Conservation (phyloP, 768 basidiomycete genomes). For the Tylopilus plumbeoviolaceoides region DNA sequence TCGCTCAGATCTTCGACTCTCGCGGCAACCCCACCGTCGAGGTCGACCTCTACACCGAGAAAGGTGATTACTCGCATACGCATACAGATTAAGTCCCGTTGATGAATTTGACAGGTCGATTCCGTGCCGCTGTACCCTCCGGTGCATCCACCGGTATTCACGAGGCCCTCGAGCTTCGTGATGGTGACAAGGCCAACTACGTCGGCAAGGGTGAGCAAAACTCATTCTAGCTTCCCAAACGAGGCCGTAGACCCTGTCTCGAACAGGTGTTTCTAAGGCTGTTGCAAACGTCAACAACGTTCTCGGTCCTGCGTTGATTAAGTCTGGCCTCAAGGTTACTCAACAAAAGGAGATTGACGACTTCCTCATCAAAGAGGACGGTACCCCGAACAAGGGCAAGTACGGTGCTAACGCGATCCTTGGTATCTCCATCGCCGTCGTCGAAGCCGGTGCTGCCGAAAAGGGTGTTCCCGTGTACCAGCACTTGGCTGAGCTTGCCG, state of each 20-base stretch:
- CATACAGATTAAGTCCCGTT: constrained; percentile 8
- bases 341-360: constrained; percentile 95
- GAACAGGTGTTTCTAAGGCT: constrained; percentile 85
- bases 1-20: constrained; percentile 91
- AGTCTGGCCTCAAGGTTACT: constrained; percentile 78
- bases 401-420: constrained; percentile 99
- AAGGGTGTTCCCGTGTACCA: constrained; percentile 95
- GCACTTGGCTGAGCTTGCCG: constrained; percentile 94
- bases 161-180: constrained; percentile 98
- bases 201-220: constrained; percentile 82
- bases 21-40: constrained; percentile 98
- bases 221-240: not conserved
- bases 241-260: not conserved
- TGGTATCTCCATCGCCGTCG: constrained; percentile 94
- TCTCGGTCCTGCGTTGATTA: constrained; percentile 87
- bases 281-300: constrained; percentile 89
- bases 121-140: constrained; percentile 93
- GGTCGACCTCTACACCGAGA: constrained; percentile 83
- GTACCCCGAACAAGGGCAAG: constrained; percentile 98
- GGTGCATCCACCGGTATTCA: constrained; percentile 98
- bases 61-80: constrained; percentile 50
- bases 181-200: constrained; percentile 89
- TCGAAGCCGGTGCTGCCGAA: constrained; percentile 90
- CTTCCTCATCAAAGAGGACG: constrained; percentile 97
- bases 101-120: constrained; percentile 58